A percentile compares a stretch with the other conserved stretches of the same genome.
Conservation (phyloP, 1,284 basidiomycete genomes). For the Cutaneotrichosporon spelunceum region DNA sequence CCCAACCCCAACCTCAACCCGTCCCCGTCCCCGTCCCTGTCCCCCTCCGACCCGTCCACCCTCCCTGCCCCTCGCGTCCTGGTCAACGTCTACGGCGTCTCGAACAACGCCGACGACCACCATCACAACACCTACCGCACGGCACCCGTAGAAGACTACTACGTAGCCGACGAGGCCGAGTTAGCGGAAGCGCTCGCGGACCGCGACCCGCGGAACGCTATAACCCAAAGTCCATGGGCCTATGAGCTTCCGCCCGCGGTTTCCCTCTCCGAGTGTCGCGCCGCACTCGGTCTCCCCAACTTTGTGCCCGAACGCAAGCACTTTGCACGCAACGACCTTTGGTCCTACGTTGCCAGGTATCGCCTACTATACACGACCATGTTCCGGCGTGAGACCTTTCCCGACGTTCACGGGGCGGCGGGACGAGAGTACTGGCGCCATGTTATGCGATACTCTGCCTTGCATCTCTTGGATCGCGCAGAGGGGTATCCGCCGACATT, state of each 20-base stretch:
- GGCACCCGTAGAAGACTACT: neutral
- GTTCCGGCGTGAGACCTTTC: conserved; percentile 21
- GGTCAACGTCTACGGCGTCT: conserved; percentile 17
- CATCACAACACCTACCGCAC: conserved; percentile 3
- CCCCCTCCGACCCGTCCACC: neutral
- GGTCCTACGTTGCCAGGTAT: conserved; percentile 13
- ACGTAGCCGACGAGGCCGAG: conserved; percentile 12
- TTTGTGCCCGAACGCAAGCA: conserved; percentile 4
- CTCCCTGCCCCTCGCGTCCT: conserved; percentile 1
- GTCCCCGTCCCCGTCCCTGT: too few species aligned
- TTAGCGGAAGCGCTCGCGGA: conserved; percentile 5
- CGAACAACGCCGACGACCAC: conserved; percentile 13
- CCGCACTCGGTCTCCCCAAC: conserved; percentile 13
- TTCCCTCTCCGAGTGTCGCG: conserved; percentile 8
- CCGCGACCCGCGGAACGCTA: conserved; percentile 2
- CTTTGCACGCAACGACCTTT: conserved; percentile 15
- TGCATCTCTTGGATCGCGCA: conserved; percentile 14
- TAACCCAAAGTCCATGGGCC: conserved; percentile 17
- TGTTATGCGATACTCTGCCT: conserved; percentile 15
- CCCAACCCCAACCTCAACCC: too few species aligned
- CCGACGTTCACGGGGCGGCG: too few species aligned
- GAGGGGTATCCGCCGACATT: conserved; percentile 30
- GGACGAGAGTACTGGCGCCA: conserved; percentile 17
- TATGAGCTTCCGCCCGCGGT: conserved; percentile 21
- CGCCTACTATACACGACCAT: conserved; percentile 16